Base-by-base conservation (phyloP, 177 flowering plant genomes). In the Tripterygium wilfordii region DNA sequence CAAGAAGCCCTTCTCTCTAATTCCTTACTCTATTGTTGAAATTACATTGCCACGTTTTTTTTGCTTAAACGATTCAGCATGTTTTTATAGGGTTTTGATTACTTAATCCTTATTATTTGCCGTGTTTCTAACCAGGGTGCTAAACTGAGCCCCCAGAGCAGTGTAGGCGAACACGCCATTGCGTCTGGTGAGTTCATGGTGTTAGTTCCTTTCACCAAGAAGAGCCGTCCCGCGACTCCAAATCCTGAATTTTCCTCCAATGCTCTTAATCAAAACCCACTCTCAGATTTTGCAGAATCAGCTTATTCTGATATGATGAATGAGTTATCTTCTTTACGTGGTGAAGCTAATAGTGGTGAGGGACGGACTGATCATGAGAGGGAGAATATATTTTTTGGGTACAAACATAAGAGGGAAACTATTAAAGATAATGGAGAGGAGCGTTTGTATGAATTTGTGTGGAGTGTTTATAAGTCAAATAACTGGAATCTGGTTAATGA, bases 251-350 rank as follows among this genome's bases (percentile, higher is more conserved):
- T 57, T 28, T 18, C 53, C 0, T 19, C 42, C 3, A 45, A 42
- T 8, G 36, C 36, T 37, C 19, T 49, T 13, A 39, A 44, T 31
- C 48, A 48, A n/a, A 48, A 47, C 33, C 30, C 68, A 10, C 29
- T 53, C 10, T 56, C 73, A 0, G 54, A 60, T 7, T 48, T 74
- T 48, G 72, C 87, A 12, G 83, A 82, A 48, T 67, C 80, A 8
- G 68, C 82, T 2, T 86, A 82, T 80, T 65, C 76, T 24, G 86
- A 84, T 38, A 67, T 84, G 74, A 71, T 80, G 82, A 61, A 70
- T 47, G 94, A 87, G 39, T 50, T 90, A 6, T 75, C 88, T 3
- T 61, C 56, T 37, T 42, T 76, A 17, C 53, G 63, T 3, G 56
- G 63, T 1, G 43, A 19, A 3, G 13, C 67, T 17, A 43, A 13